A percentile compares a stretch with the other conserved stretches of the same genome.
phyloP scores from a whole-genome alignment of 306 rosid species.

The Dicorynia guianensis region DNA sequence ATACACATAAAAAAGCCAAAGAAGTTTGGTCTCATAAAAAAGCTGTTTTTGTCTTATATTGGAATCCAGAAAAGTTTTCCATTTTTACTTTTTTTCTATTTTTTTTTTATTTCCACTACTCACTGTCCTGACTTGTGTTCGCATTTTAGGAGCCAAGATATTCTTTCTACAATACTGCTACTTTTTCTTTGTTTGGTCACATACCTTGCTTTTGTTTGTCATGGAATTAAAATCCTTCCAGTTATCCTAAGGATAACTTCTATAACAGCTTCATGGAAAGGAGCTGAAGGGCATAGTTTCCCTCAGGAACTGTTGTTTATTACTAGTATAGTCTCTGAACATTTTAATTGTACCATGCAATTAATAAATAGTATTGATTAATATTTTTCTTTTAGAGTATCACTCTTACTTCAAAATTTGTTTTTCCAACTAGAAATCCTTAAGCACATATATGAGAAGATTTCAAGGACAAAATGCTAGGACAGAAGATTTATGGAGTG shows the following conservation, averaged over 20 bases:
- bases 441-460: slow-evolving; percentile 57
- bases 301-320: slow-evolving; percentile 12
- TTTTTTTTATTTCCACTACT: background rate
- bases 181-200: background rate
- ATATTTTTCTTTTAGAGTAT: background rate
- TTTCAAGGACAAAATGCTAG: slow-evolving; percentile 63
- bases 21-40: too few relatives aligned
- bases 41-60: too few relatives aligned
- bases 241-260: background rate
- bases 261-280: background rate
- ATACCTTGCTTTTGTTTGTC: slow-evolving; percentile 13
- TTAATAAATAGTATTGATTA: slow-evolving; percentile 1
- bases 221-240: background rate
- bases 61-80: background rate
- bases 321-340: slow-evolving; percentile 11
- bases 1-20: background rate
- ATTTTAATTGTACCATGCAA: slow-evolving; percentile 5
- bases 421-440: slow-evolving; percentile 58
- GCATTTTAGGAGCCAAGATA: background rate
- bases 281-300: slow-evolving; percentile 14
- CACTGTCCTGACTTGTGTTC: background rate
- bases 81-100: background rate
- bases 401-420: slow-evolving; percentile 3
- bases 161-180: background rate
- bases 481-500: slow-evolving; percentile 70